phyloP scores from a whole-genome alignment of 805 yeast species.

The Candida alai region DNA sequence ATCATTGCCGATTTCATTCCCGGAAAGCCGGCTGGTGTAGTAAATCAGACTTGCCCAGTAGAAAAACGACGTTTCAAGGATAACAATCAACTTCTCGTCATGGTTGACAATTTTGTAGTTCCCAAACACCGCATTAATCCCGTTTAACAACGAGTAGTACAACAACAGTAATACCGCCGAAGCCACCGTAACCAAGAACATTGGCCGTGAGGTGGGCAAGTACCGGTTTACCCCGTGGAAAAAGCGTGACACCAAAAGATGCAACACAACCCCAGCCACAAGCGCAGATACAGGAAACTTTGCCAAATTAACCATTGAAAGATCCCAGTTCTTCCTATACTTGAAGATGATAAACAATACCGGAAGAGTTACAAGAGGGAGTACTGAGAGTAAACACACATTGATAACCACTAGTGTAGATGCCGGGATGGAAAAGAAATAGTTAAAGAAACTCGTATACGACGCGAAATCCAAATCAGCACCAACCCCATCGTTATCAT shows the following conservation, averaged over 20 bases:
- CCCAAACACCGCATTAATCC: constrained; percentile 30
- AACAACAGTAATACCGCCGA: constrained; percentile 47
- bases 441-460: constrained; percentile 62
- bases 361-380: constrained; percentile 52
- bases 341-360: constrained; percentile 46
- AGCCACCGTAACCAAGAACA: constrained; percentile 34
- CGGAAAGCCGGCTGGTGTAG: constrained; percentile 45
- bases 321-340: constrained; percentile 45
- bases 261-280: constrained; percentile 31
- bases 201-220: constrained; percentile 38
- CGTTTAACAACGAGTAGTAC: constrained; percentile 55
- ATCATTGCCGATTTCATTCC: constrained; percentile 37
- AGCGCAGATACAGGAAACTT: constrained; percentile 59
- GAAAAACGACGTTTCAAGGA: constrained; percentile 48
- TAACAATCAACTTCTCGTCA: constrained; percentile 42
- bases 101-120: constrained; percentile 32
- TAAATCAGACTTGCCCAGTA: constrained; percentile 54
- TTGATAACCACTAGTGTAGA: constrained; percentile 49
- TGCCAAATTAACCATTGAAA: constrained; percentile 26
- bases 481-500: constrained; percentile 22
- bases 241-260: constrained; percentile 1
- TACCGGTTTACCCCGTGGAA: constrained; percentile 20
- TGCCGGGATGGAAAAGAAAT: constrained; percentile 53
- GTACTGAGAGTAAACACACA: constrained; percentile 39
- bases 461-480: constrained; percentile 41